These are phyloP conservation scores for Closterium sp. DNA, from an alignment of 139 green algal species.

Conservation along the genomic window DNA sequence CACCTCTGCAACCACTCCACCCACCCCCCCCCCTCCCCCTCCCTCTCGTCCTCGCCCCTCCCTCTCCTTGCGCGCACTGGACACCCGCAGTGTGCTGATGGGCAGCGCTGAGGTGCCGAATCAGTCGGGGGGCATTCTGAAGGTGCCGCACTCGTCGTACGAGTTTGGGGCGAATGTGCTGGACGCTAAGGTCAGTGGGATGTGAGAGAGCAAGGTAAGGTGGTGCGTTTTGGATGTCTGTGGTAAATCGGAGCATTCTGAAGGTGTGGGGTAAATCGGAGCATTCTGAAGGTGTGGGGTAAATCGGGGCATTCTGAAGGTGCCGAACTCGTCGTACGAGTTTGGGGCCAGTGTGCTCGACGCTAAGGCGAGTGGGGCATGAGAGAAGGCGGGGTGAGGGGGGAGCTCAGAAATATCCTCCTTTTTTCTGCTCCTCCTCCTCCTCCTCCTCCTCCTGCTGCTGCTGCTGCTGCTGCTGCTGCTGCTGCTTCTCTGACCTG, in stretches of 20 bases:
- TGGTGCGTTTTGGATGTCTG: no score
- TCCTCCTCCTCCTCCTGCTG: no score
- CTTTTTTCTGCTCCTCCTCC: no score
- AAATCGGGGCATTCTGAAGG: slow-evolving; percentile 80
- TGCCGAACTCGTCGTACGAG: slow-evolving; percentile 87
- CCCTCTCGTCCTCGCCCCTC: no score
- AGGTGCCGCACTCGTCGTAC: slow-evolving; percentile 86
- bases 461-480: no score
- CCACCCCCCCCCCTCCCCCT: neutral
- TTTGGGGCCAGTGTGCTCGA: slow-evolving; percentile 97
- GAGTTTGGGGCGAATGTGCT: slow-evolving; percentile 98
- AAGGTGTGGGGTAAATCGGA: no score
- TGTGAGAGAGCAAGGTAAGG: no score
- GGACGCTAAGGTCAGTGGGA: slow-evolving; percentile 54
- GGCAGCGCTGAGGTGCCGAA: slow-evolving; percentile 87
- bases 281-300: no score
- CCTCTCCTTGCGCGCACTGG: neutral
- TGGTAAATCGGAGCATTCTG: no score
- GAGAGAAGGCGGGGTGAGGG: no score
- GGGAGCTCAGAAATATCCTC: no score
- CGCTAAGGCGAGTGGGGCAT: slow-evolving; percentile 29
- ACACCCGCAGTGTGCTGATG: slow-evolving; percentile 80
- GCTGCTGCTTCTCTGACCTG: neutral
- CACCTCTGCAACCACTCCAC: neutral
- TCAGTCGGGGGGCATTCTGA: slow-evolving; percentile 68